Base-by-base conservation (phyloP, 192 early-diverging fungal species). In the Gaertneriomyces sp. region DNA sequence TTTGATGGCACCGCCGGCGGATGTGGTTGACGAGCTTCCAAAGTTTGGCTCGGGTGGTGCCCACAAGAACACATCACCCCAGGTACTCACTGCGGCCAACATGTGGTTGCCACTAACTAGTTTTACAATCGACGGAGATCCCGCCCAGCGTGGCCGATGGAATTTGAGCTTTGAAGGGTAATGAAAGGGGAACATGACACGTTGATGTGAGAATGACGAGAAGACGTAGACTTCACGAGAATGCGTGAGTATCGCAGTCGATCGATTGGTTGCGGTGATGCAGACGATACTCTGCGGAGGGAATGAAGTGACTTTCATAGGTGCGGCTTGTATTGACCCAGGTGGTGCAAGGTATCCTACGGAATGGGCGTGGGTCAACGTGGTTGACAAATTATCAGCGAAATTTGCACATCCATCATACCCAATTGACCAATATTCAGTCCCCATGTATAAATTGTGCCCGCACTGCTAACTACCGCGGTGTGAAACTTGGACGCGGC, bases 391-490 rank as follows among this genome's bases (percentile, higher is more conserved):
- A 57, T 4, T 3, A 16, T 19, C 4, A 38, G 14, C 14, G 9
- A 19, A 12, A 38, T 33, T 17, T 19, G 46, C 42, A 7, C n/a
- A 5, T 33, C 42, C 64, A 17, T 51, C 25, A 9, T 70, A 60
- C 88, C 90, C 12, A 93, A 66, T 68, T 91, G 90, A 5, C 91
- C 91, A 56, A 82, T 79, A 63, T 89, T 89, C 38, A 80, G 69
- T 4, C 83, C 83, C 91, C 91, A 87, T 68, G 87, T 53, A 79
- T 88, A 78, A 60, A 91, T 17, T 70, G 71, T 38, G 69, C 88
- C 65, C 0, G 69, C 74, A 17, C 74, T 61, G n/a, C 86, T 85
- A 58, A 86, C 83, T 0, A 82, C 81, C 9, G 76, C 84, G 0
- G 89, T 77, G 61, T 92, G 91, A 61, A 84, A 82, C 56, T 75